Evolutionary conservation across 2,329 filamentous ascomycete species (phyloP), one percentile per base, ranked within the genome.

Genomic region (Aspergillus quadricinctus): DNA sequence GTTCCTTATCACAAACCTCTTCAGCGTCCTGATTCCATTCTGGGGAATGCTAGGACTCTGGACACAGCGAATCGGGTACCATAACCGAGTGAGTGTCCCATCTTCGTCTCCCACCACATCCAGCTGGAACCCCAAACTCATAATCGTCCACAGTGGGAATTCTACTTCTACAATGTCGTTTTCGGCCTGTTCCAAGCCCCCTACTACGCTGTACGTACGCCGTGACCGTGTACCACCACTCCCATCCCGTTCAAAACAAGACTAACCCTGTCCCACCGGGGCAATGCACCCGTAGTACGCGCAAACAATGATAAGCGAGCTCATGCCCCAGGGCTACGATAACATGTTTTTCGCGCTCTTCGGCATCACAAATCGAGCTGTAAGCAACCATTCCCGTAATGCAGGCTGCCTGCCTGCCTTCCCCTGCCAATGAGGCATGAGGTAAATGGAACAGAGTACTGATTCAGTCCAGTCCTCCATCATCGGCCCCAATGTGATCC

Each of bases 281-380:
- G 11, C 1, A 35, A 6, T 14, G 27, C 21, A 28, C 41, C 19
- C 7, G 29, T 54, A 73, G 62, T 77, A 76, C 56, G 66, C 74
- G 11, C 74, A 77, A 67, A 77, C 74, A 1, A 77, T 77, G 75
- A 75, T 77, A 55, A 75, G 72, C 48, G 74, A 77, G 43, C 66
- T 77, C 14, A 77, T 75, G 60, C 75, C 74, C 2, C 64, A 67
- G 14, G 74, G 75, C 14, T 77, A 75, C 49, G 74, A 77, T 55
- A 76, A 77, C 21, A 77, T 77, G 73, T 77, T 77, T 57, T 77
- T 77, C 37, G 73, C 73, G 1, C 61, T 77, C 3, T 76, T 77
- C 55, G 74, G 75, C 4, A 77, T 77, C 46, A 77, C 75, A 1
- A 77, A 77, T 56, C 72, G 75, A 14, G 73, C 73, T 31, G 75